Percentiles rank a stretch among this genome's conserved stretches.
phyloP scores from a whole-genome alignment of 2,329 filamentous ascomycete species.

The Colletotrichum nymphaeae region DNA sequence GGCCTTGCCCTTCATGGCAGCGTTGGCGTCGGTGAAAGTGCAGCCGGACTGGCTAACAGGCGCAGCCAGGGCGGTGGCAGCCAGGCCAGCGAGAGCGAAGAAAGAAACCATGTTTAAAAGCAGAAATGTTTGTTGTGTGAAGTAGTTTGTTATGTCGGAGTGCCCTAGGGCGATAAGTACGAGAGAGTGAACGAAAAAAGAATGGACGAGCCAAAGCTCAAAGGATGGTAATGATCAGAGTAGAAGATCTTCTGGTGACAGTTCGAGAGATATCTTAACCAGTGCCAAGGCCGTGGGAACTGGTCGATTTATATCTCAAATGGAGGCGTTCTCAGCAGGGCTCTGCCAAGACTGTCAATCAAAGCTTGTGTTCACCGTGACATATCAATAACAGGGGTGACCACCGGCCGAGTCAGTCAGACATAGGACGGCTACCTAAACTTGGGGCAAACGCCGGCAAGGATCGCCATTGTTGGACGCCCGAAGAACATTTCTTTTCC shows the following conservation, averaged over 20 bases:
- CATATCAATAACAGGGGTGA: neutral
- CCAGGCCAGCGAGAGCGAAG: neutral
- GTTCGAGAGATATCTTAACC: neutral
- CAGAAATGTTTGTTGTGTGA: neutral
- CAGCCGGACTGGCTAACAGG: neutral
- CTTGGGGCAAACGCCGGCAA: neutral
- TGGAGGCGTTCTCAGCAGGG: neutral
- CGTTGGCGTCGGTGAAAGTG: neutral
- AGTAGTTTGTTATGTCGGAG: neutral
- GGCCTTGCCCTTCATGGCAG: neutral
- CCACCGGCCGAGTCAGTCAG: neutral
- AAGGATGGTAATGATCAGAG: neutral
- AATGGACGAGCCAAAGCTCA: neutral
- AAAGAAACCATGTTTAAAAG: neutral
- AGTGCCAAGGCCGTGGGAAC: neutral
- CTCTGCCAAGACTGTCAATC: neutral
- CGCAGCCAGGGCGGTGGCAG: neutral
- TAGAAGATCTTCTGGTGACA: neutral
- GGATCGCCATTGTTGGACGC: neutral
- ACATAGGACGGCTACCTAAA: neutral
- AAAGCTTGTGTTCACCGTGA: neutral
- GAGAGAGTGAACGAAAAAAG: neutral
- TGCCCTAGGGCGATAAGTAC: neutral
- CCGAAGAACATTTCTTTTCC: neutral
- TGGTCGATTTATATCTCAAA: neutral